Base-by-base conservation (phyloP, 1,284 basidiomycete species). In the Leucoagaricus sp. region DNA sequence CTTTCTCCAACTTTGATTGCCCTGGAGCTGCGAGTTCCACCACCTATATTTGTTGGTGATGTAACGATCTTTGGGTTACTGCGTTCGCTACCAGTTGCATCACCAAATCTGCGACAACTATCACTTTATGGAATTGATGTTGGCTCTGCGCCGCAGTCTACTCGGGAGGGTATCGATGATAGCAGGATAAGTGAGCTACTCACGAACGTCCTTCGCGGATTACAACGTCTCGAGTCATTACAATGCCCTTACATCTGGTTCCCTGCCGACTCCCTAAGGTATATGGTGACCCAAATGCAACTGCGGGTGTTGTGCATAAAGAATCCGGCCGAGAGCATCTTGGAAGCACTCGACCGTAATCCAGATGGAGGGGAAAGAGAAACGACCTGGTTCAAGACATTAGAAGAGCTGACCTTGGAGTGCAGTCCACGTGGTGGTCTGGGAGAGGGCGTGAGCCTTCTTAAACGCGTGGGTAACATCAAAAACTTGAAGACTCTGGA, bases 351-450 rank as follows among this genome's bases (percentile, higher is more conserved):
- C 46, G 10, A 38, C 12, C 6, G 4, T 19, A 13, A 9, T 10
- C 26, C 34, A 7, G 41, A 17, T 4, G 21, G 28, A 36, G 12
- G n/a, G 2, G 21, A n/a, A 19, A 29, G 31, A 28, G 47, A 26
- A 44, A 10, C 10, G 4, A 7, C 10, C 17, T 56, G 40, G 33
- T 56, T 56, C 29, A 3, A 26, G n/a, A 23, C 44, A 29, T 17
- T 56, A 40, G 40, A 56, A 15, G 19, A 45, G 3, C 23, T 56
- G 40, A n/a, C 7, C 23, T 3, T 51, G 28, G 42, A 51, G 10
- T 57, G 55, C 29, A 40, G 44, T 28, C 17, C 52, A 26, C 29
- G 4, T 19, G 41, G 41, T 10, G 47, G 40, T 8, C 33, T 56
- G n/a, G 36, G 13, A 7, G 48, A 44, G n/a, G 25, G 12, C 17